A percentile compares a stretch with the other conserved stretches of the same genome.
phyloP scores from a whole-genome alignment of 2,329 filamentous ascomycete genomes.

The Ploettnerulaceae sp. region DNA sequence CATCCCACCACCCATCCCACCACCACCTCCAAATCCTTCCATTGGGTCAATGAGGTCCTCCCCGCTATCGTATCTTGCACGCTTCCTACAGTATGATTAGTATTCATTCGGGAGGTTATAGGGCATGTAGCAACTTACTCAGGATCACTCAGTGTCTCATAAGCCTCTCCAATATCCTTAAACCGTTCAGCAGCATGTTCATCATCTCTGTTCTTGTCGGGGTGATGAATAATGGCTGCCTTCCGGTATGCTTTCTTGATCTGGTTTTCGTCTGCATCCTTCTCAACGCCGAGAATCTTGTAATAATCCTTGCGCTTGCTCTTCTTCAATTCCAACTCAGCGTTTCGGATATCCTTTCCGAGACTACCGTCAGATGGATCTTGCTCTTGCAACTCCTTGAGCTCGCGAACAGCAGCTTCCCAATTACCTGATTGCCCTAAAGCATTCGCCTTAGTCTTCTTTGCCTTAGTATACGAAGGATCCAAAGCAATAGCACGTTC shows the following conservation, averaged over 20 bases:
- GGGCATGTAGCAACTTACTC: constrained; percentile 56
- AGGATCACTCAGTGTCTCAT: constrained; percentile 90
- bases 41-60: constrained; percentile 84
- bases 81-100: constrained; percentile 59
- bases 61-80: constrained; percentile 84
- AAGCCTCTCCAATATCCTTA: constrained; percentile 96
- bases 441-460: constrained; percentile 90
- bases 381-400: constrained; percentile 78
- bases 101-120: background rate
- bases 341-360: constrained; percentile 78
- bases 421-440: constrained; percentile 80
- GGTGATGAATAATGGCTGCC: constrained; percentile 88
- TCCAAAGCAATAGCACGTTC: constrained; percentile 80
- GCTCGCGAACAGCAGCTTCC: constrained; percentile 86
- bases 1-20: constrained; percentile 47
- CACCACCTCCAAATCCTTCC: constrained; percentile 65
- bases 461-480: constrained; percentile 79
- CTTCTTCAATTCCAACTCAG: constrained; percentile 96
- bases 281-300: constrained; percentile 86
- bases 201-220: constrained; percentile 94
- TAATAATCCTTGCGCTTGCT: constrained; percentile 97
- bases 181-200: constrained; percentile 81
- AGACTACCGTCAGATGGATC: constrained; percentile 79
- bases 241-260: constrained; percentile 98
- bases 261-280: constrained; percentile 75